Percentiles rank a stretch among this genome's conserved stretches.
phyloP scores from a whole-genome alignment of 1,284 basidiomycete species.

The Malassezia furfur region DNA sequence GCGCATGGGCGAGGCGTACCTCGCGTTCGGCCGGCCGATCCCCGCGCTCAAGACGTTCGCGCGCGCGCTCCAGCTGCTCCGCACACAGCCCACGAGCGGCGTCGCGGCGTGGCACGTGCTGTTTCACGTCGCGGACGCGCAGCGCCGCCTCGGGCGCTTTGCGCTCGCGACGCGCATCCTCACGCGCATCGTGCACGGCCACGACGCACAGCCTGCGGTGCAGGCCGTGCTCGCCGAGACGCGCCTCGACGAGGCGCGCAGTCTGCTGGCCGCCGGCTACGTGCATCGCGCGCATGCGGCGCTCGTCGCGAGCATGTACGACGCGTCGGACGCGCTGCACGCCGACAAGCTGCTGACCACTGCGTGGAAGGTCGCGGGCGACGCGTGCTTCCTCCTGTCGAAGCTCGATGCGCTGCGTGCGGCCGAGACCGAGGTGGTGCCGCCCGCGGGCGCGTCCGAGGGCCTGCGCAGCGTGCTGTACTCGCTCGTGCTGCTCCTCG shows the following conservation, averaged over 20 bases:
- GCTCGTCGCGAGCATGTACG: constrained; percentile 57
- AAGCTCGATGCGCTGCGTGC: constrained; percentile 13
- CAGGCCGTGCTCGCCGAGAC: constrained; percentile 66
- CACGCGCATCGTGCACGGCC: constrained; percentile 55
- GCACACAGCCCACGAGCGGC: constrained; percentile 1
- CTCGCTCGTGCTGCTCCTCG: constrained; percentile 15
- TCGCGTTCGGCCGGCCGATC: constrained; percentile 71
- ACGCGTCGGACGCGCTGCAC: constrained; percentile 57
- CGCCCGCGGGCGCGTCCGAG: background rate
- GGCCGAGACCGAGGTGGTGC: background rate
- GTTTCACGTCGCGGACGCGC: constrained; percentile 77
- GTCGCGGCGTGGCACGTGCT: constrained; percentile 66
- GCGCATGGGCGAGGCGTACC: constrained; percentile 83
- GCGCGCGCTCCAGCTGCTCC: constrained; percentile 55
- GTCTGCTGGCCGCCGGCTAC: constrained; percentile 63
- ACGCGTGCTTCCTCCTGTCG: constrained; percentile 57
- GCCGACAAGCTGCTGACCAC: constrained; percentile 47
- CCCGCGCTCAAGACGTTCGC: constrained; percentile 81
- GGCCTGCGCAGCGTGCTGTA: constrained; percentile 16
- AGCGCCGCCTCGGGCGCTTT: constrained; percentile 67
- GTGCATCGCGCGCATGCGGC: constrained; percentile 64
- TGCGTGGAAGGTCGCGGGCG: constrained; percentile 77
- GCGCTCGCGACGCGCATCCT: constrained; percentile 66
- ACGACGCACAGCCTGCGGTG: constrained; percentile 60
- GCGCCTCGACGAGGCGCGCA: constrained; percentile 62